Evolutionary conservation across 768 basidiomycete genomes (phyloP), one percentile per base, ranked within the genome.

Genomic region (Kwoniella dejecticola): DNA sequence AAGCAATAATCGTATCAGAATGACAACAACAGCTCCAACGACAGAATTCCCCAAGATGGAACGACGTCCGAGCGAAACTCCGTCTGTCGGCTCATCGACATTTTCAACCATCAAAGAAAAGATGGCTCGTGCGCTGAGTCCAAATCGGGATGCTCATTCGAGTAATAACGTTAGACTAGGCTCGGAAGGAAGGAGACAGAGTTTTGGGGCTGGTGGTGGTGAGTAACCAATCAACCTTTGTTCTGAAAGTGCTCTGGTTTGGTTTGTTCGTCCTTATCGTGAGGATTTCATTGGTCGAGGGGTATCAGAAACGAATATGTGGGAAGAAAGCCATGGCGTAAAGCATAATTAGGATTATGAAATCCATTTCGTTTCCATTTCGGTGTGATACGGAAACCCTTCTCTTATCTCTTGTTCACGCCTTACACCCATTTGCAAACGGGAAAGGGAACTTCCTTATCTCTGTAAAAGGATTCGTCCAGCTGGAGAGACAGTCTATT

Each of bases 111-210:
- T 67, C 26, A 61, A 38, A 31, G 65, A 67, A 26, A 58, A 60
- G 46, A 48, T 67, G 45, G 48, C 44, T 23, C 31, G 65, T 6
- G 61, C 65, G 1, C 41, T 67, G 4, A 63, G 61, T 50, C 65
- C 65, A 12, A 58, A 61, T 38, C 26, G 63, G 38, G 49, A 44
- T 15, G 56, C 56, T 12, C 56, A 57, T 56, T 23, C 33, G n/a
- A 44, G 49, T 57, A 41, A 40, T n/a, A 30, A 29, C 15, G 46
- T 23, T 19, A 17, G 49, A 27, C 40, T 23, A 23, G 36, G 40
- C 41, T n/a, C 26, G 15, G 42, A 52, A 40, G 42, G n/a, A 24
- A 42, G 57, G 24, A 50, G 45, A 44, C 23, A 47, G 11, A 62
- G 60, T 26, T 62, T 54, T 49, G 60, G 52, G 24, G 33, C 29